phyloP scores from a whole-genome alignment of 805 yeast genomes.

The Hanseniaspora thailandica region DNA sequence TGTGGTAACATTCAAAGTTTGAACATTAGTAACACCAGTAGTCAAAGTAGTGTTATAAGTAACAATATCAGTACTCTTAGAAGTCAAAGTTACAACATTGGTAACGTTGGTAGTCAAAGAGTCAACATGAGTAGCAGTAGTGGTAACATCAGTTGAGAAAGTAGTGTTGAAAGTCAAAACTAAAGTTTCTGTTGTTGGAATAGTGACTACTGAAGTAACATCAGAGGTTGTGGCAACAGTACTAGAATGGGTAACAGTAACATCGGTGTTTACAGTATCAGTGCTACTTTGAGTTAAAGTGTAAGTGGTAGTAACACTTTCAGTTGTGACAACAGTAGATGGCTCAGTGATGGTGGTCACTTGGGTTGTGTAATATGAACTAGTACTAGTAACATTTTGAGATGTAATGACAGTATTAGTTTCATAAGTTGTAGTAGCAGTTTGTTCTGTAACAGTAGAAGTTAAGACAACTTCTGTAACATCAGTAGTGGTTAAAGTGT shows the following conservation, averaged over 20 bases:
- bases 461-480: neutral
- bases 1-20: neutral
- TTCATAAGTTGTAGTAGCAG: slow-evolving; percentile 3
- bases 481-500: neutral
- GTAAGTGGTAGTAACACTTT: neutral
- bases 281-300: slow-evolving; percentile 3
- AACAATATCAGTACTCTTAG: neutral
- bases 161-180: neutral
- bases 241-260: slow-evolving; percentile 6
- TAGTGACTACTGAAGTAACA: neutral
- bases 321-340: neutral
- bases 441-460: slow-evolving; percentile 7
- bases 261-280: neutral
- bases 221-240: neutral
- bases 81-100: neutral
- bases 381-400: neutral
- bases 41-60: neutral
- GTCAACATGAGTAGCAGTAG: neutral
- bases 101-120: neutral
- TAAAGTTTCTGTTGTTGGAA: slow-evolving; percentile 1
- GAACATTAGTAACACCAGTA: neutral
- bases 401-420: slow-evolving; percentile 1
- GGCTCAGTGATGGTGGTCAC: neutral
- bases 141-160: neutral
- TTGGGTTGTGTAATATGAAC: slow-evolving; percentile 7